Evolutionary conservation across 2,329 filamentous ascomycete genomes (phyloP).

Genomic region (Lasiodiplodia citricola): DNA sequence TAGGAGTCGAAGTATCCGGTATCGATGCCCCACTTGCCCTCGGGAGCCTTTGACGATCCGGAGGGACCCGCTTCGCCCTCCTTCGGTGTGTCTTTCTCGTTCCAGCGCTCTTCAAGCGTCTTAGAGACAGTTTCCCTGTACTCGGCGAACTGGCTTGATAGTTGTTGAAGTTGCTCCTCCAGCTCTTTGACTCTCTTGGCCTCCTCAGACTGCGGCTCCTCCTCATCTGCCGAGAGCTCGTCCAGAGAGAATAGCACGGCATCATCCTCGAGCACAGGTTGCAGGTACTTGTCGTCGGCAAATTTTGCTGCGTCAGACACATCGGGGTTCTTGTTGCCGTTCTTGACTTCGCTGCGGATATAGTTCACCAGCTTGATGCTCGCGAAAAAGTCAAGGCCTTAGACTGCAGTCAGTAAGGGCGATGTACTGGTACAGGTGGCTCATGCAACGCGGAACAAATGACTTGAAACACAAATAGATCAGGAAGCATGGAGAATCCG

Average conservation of each 20-base stretch:
- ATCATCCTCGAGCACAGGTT: slow-evolving; percentile 87
- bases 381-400: slow-evolving; percentile 52
- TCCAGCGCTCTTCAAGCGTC: slow-evolving; percentile 39
- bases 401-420: neutral
- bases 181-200: slow-evolving; percentile 25
- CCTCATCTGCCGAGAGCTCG: slow-evolving; percentile 60
- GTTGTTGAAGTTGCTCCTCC: slow-evolving; percentile 29
- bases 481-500: neutral
- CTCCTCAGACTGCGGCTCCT: slow-evolving; percentile 33
- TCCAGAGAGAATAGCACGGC: slow-evolving; percentile 86
- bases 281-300: slow-evolving; percentile 79
- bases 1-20: slow-evolving; percentile 68
- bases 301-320: slow-evolving; percentile 68
- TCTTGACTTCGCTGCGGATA: slow-evolving; percentile 49
- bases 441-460: neutral
- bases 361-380: slow-evolving; percentile 57
- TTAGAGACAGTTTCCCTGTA: slow-evolving; percentile 42
- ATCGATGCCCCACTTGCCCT: slow-evolving; percentile 58
- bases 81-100: slow-evolving; percentile 40
- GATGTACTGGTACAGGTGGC: neutral
- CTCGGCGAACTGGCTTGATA: slow-evolving; percentile 48
- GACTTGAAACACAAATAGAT: neutral
- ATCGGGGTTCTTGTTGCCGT: slow-evolving; percentile 52
- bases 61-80: slow-evolving; percentile 36
- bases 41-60: slow-evolving; percentile 18